Evolutionary conservation across 176 grass and related monocot genomes (phyloP).

Genomic region (Phoenix roebelenii): DNA sequence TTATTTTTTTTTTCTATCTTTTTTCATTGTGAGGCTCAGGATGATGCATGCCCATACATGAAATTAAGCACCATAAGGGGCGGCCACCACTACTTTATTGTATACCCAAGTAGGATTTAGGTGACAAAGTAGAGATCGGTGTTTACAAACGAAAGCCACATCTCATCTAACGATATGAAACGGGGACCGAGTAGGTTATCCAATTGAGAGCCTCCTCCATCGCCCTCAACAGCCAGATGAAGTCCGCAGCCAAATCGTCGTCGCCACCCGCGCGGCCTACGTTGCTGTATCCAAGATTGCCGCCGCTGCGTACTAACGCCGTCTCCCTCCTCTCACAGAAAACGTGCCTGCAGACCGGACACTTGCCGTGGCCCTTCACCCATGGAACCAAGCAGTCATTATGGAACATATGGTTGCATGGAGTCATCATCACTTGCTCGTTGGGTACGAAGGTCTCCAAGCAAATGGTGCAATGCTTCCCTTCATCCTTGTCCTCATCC

Average conservation of each 20-base stretch:
- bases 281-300: neutral
- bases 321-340: constrained; percentile 30
- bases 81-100: too few species aligned
- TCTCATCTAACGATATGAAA: constrained; percentile 17
- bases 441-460: constrained; percentile 8
- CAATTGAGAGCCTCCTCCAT: constrained; percentile 63
- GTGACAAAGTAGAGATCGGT: too few species aligned
- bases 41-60: too few species aligned
- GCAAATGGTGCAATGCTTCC: constrained; percentile 31
- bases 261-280: neutral
- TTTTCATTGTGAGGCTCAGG: too few species aligned
- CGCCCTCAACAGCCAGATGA: constrained; percentile 37
- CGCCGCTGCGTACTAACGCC: neutral
- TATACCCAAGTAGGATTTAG: too few species aligned
- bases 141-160: too few species aligned
- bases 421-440: constrained; percentile 37
- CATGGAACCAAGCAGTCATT: constrained; percentile 43
- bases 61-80: too few species aligned
- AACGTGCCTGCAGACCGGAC: constrained; percentile 33
- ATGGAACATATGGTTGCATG: constrained; percentile 74
- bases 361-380: constrained; percentile 52
- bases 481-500: constrained; percentile 2
- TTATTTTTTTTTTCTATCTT: too few species aligned
- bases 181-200: constrained; percentile 23
- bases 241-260: constrained; percentile 13